Conservation (phyloP, 108 stramenopile species). For the Fistulifera pelliculosa region DNA sequence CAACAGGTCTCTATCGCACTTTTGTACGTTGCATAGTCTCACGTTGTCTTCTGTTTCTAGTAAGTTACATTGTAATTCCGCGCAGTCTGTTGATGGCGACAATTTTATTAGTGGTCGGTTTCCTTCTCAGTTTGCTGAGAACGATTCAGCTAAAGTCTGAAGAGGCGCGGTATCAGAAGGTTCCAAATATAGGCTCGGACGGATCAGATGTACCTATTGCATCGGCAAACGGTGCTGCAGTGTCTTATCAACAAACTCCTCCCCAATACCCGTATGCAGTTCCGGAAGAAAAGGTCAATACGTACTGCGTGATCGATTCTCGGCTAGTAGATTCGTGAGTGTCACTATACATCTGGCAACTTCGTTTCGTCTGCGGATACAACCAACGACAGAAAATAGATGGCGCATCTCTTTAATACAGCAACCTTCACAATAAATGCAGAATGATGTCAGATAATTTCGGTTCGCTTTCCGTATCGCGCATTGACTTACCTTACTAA, state of each 20-base stretch:
- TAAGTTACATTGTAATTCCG: constrained; percentile 6
- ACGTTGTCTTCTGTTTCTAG: neutral
- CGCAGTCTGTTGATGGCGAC: constrained; percentile 13
- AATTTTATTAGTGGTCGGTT: constrained; percentile 13
- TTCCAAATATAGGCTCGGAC: constrained; percentile 1
- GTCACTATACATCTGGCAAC: too few relatives aligned
- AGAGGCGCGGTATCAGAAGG: constrained; percentile 2
- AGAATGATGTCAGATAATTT: too few relatives aligned
- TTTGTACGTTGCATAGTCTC: neutral
- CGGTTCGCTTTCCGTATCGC: too few relatives aligned
- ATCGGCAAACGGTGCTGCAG: constrained; percentile 3
- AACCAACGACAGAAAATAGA: too few relatives aligned
- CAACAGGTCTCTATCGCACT: neutral
- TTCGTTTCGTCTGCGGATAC: too few relatives aligned
- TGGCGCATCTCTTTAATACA: too few relatives aligned
- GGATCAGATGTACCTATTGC: constrained; percentile 11
- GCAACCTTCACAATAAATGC: too few relatives aligned
- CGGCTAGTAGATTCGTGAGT: constrained; percentile 32
- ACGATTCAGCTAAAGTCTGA: constrained; percentile 4
- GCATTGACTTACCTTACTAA: constrained; percentile 21
- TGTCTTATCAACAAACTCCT: constrained; percentile 25
- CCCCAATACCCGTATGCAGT: constrained; percentile 18
- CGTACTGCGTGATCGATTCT: constrained; percentile 76
- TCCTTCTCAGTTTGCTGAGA: constrained; percentile 1
- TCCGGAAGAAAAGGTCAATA: constrained; percentile 45